These are phyloP conservation scores for Solanum pennellii DNA, from an alignment of 257 asterid genomes.

Conservation along the genomic window DNA sequence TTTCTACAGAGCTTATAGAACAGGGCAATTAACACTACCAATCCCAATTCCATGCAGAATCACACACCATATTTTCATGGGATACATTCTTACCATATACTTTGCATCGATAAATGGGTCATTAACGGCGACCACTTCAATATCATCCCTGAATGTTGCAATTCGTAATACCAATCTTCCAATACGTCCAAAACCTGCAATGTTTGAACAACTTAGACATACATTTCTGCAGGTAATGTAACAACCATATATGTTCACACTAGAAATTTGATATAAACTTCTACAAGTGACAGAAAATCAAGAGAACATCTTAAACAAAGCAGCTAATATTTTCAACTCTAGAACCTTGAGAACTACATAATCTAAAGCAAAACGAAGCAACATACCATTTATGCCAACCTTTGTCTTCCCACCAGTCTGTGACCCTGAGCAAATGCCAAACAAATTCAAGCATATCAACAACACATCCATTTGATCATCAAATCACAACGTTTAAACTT, in stretches of 20 bases:
- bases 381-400: not conserved
- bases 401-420: not conserved
- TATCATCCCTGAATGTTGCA: constrained; percentile 86
- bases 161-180: constrained; percentile 87
- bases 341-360: not conserved
- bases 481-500: not conserved
- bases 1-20: not conserved
- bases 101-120: constrained; percentile 94
- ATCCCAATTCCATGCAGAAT: not conserved
- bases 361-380: not conserved
- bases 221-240: too few relatives aligned
- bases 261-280: not conserved
- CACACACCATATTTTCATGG: not conserved
- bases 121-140: constrained; percentile 92
- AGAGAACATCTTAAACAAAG: not conserved
- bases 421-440: not conserved
- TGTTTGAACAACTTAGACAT: not conserved
- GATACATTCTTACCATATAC: constrained; percentile 70
- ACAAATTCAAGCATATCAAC: not conserved
- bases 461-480: not conserved
- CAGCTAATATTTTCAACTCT: not conserved
- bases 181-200: constrained; percentile 93
- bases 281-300: not conserved
- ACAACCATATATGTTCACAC: not conserved
- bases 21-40: not conserved